Conservation (phyloP, 345 rosid genomes). For the Cardiospermum halicacabum region DNA sequence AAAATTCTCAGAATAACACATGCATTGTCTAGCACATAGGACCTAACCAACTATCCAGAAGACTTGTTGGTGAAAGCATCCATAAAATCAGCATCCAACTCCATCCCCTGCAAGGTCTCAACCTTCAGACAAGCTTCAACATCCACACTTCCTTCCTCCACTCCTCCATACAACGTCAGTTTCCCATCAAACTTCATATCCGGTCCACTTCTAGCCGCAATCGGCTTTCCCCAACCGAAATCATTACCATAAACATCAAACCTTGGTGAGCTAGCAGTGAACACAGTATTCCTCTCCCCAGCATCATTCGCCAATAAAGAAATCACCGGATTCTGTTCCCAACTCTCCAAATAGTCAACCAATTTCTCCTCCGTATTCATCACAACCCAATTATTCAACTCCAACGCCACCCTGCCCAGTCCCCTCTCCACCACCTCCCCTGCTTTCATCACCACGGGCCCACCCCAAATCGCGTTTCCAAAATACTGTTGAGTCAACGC, state of each 20-base stretch:
- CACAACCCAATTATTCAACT: conserved; percentile 9
- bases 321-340: conserved; percentile 33
- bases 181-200: conserved; percentile 28
- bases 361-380: conserved; percentile 23
- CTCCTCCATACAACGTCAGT: conserved; percentile 24
- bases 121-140: conserved; percentile 23
- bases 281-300: background rate
- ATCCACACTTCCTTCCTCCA: conserved; percentile 34
- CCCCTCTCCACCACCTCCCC: conserved; percentile 11
- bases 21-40: no score
- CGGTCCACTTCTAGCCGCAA: conserved; percentile 29
- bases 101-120: conserved; percentile 7
- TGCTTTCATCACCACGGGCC: background rate
- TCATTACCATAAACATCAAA: conserved; percentile 33
- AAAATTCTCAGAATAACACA: no score
- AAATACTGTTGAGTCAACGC: conserved; percentile 10
- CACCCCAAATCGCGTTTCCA: conserved; percentile 12
- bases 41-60: no score
- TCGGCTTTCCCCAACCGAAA: conserved; percentile 46
- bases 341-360: conserved; percentile 10
- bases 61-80: background rate
- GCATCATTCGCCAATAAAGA: background rate
- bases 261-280: conserved; percentile 27
- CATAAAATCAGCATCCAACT: conserved; percentile 20
- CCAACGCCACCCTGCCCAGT: conserved; percentile 23